Evolutionary conservation across 2,329 filamentous ascomycete species (phyloP).

Genomic region (Colletotrichum gloeosporioides): DNA sequence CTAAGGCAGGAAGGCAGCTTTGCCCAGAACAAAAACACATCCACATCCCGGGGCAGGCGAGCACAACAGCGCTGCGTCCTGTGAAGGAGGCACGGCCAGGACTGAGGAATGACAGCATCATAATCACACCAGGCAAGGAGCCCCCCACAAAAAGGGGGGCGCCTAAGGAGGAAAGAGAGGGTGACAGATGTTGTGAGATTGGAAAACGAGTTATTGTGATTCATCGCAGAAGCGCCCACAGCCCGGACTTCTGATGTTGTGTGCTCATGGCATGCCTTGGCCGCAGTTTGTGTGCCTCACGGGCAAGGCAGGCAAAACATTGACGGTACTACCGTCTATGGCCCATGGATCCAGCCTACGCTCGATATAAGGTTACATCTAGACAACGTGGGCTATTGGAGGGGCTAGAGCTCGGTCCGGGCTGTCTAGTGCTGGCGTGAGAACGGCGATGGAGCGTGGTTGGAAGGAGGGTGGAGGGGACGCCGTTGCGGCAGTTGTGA

Average conservation of each 20-base stretch:
- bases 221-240: neutral
- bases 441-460: neutral
- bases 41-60: neutral
- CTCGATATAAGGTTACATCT: constrained; percentile 2
- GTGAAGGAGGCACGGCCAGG: neutral
- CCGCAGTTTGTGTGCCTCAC: constrained; percentile 8
- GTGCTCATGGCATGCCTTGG: constrained; percentile 6
- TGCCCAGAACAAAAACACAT: constrained; percentile 5
- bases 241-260: constrained; percentile 4
- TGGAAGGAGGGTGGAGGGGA: neutral
- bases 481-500: constrained; percentile 3
- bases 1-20: neutral
- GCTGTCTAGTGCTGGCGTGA: neutral
- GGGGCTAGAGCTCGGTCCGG: neutral
- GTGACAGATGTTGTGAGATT: neutral
- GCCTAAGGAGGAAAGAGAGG: neutral
- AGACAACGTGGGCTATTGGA: constrained; percentile 4
- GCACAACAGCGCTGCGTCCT: neutral
- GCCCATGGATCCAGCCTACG: neutral
- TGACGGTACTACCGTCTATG: neutral
- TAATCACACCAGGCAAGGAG: neutral
- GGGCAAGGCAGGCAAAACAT: neutral
- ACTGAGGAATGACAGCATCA: neutral
- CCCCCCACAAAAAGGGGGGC: neutral
- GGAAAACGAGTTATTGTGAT: neutral